A percentile compares a stretch with the other conserved stretches of the same genome.
phyloP scores from a whole-genome alignment of 257 asterid species.

The Jaltomata sinuosa region DNA sequence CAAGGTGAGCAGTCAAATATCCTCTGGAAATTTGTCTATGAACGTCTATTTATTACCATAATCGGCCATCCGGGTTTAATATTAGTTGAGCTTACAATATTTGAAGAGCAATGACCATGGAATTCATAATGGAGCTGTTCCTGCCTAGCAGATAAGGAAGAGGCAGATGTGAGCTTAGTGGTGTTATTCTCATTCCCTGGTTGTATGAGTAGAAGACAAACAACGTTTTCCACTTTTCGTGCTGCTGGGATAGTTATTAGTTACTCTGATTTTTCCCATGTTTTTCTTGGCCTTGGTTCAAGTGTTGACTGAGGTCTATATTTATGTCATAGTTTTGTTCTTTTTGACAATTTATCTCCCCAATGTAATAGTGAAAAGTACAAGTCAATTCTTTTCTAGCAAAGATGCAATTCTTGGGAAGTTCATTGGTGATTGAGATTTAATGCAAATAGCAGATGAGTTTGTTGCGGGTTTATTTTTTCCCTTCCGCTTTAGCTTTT shows the following conservation, averaged over 20 bases:
- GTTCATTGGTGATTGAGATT: neutral
- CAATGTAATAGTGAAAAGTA: neutral
- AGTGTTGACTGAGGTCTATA: neutral
- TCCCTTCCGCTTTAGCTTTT: neutral
- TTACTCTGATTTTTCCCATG: neutral
- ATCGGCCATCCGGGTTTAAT: neutral
- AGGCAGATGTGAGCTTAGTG: neutral
- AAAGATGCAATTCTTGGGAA: neutral
- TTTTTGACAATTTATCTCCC: neutral
- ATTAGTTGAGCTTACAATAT: conserved; percentile 3
- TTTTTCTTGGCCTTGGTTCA: neutral
- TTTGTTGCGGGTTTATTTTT: neutral
- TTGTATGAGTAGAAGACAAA: neutral
- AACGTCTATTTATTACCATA: conserved; percentile 11
- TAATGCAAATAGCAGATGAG: neutral
- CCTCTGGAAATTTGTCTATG: conserved; percentile 2
- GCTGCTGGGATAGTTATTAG: neutral
- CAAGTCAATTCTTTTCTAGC: neutral
- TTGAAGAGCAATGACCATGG: neutral
- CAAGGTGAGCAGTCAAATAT: neutral
- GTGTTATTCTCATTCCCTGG: neutral
- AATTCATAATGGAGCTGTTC: neutral
- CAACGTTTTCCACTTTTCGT: neutral
- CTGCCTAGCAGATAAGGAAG: neutral
- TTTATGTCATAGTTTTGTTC: neutral